A percentile compares a stretch with the other conserved stretches of the same genome.
Evolutionary conservation across 1,284 basidiomycete species (phyloP).

Genomic region (Irpex sp.): DNA sequence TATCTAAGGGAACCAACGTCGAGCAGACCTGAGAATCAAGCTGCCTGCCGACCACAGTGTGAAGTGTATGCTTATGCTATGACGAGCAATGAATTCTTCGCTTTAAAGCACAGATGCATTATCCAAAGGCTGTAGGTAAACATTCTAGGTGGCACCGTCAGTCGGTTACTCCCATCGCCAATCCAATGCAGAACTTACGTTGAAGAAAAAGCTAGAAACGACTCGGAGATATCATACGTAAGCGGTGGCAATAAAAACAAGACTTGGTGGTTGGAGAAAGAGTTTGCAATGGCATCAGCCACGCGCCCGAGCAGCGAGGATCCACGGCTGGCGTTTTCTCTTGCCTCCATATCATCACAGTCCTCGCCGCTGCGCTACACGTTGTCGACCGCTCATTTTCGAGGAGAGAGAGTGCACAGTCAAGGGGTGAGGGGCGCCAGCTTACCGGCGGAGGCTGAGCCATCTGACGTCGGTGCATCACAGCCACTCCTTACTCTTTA

Average conservation of each 20-base stretch:
- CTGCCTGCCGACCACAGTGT: no score
- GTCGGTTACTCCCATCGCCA: no score
- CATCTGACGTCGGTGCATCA: constrained; percentile 12
- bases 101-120: no score
- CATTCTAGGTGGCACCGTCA: neutral
- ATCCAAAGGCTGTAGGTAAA: neutral
- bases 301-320: no score
- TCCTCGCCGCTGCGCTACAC: neutral
- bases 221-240: neutral
- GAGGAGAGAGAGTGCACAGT: neutral
- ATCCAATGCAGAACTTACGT: no score
- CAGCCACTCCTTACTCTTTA: constrained; percentile 1
- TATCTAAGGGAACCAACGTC: neutral
- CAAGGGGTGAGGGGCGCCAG: constrained; percentile 1
- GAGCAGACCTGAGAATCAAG: neutral
- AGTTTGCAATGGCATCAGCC: no score
- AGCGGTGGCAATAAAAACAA: neutral
- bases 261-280: no score
- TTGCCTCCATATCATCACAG: no score
- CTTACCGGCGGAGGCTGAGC: constrained; percentile 13
- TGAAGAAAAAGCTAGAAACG: neutral
- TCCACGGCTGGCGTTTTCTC: no score
- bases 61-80: no score
- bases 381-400: neutral
- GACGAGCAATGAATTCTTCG: no score